Conservation (phyloP, 257 asterid species). For the Orobanche coerulescens region DNA sequence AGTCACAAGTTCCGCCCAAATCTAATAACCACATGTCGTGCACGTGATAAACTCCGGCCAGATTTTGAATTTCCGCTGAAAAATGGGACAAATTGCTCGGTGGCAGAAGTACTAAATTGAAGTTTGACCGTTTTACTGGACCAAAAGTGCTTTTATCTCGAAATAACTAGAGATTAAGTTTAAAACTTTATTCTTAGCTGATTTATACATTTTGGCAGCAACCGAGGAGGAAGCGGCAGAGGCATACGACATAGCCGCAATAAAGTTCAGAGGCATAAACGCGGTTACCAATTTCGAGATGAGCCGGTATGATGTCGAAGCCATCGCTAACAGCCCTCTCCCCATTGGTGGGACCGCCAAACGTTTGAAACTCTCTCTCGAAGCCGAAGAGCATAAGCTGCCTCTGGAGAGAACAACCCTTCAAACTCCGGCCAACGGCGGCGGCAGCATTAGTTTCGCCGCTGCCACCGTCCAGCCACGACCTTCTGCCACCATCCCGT, state of each 20-base stretch:
- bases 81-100: too few species aligned
- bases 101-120: too few species aligned
- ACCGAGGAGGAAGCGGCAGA: conserved; percentile 99
- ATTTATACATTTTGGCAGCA: conserved; percentile 34
- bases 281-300: conserved; percentile 94
- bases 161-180: too few species aligned
- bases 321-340: conserved; percentile 76
- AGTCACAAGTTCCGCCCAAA: too few species aligned
- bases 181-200: background rate
- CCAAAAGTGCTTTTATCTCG: too few species aligned
- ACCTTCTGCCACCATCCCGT: conserved; percentile 36
- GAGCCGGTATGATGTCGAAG: conserved; percentile 76
- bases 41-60: too few species aligned
- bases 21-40: too few species aligned
- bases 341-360: conserved; percentile 85
- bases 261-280: conserved; percentile 76
- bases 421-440: conserved; percentile 36
- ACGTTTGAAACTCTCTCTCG: conserved; percentile 62
- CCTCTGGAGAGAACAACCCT: conserved; percentile 13
- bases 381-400: conserved; percentile 40
- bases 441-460: conserved; percentile 44
- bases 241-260: conserved; percentile 96
- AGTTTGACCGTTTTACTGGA: too few species aligned
- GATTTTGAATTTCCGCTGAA: too few species aligned
- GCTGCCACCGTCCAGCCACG: conserved; percentile 33